Evolutionary conservation across 768 basidiomycete species (phyloP), one percentile per base, ranked within the genome.

Genomic region (Phanerochaete carnosa): DNA sequence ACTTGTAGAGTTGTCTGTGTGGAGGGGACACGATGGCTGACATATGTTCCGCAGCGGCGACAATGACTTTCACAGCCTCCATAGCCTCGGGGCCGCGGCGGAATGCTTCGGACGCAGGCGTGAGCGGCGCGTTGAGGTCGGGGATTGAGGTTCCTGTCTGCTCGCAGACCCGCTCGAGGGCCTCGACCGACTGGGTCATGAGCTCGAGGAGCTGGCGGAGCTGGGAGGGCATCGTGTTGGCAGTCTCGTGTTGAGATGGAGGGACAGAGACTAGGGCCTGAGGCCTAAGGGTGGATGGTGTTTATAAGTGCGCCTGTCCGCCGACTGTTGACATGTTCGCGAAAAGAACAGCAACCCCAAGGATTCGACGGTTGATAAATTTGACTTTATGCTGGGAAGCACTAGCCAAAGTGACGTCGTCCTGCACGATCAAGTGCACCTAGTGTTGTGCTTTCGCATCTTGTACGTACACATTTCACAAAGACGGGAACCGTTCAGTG

Each of bases 11-110:
- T 19, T 68, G 59, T 33, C 62, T 59, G 13, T 65, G 65, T 3
- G 74, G 71, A 23, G 74, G 66, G 0, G 67, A 50, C 1, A 74
- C 60, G 30, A 64, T 68, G 11, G 71, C 68, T 9, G 68, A 66
- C 2, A 76, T 68, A 51, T 76, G 75, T 15, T 65, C 54, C 5
- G 74, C 72, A 1, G 76, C 75, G 2, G 76, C 72, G 23, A 67
- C 67, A 37, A 73, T 67, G 19, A 72, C 63, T 28, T 66, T 70
- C 1, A 70, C 68, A n/a, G 73, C 73, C 58, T 70, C 69, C 6
- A 70, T 64, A 13, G 70, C 73, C 1, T 13, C 65, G 2, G 74
- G 72, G 37, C 69, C 62, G n/a, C 37, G 53, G 32, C 73, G 67
- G 50, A 72, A 69, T 2, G 64, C 67, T 52, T 75, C 74, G 25